A percentile compares a stretch with the other conserved stretches of the same genome.
These are phyloP conservation scores for Ganoderma sinense DNA, from an alignment of 1,284 basidiomycete genomes.

Conservation along the genomic window DNA sequence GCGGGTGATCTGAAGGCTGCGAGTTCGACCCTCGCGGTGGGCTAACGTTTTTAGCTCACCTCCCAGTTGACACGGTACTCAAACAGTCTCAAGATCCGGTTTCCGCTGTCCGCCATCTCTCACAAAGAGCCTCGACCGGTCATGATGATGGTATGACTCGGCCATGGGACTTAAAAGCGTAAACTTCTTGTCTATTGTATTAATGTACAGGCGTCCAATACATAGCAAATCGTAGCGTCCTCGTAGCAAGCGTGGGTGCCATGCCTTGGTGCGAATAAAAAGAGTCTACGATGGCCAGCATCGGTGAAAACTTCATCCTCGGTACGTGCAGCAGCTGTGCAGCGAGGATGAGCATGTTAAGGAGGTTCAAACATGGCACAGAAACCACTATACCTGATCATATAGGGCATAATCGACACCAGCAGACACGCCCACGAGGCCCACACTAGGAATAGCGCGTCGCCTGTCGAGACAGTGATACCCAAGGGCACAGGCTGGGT, in stretches of 20 bases:
- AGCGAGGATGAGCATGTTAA: constrained; percentile 12
- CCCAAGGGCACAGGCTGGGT: constrained; percentile 56
- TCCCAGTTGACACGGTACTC: no score
- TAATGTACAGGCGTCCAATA: constrained; percentile 26
- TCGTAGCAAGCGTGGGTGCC: constrained; percentile 15
- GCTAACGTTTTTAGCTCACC: constrained; percentile 49
- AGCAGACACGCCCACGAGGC: constrained; percentile 71
- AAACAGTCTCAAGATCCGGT: not conserved
- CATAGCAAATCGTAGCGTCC: constrained; percentile 27
- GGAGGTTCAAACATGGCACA: not conserved
- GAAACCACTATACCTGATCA: constrained; percentile 61
- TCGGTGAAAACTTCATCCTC: constrained; percentile 52
- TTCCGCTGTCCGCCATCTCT: no score
- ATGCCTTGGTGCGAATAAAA: constrained; percentile 9
- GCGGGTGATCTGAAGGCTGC: constrained; percentile 78
- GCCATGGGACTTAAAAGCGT: not conserved
- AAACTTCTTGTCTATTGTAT: constrained; percentile 13
- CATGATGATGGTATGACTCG: not conserved
- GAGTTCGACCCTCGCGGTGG: constrained; percentile 93
- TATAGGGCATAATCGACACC: constrained; percentile 72
- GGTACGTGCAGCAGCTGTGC: constrained; percentile 71
- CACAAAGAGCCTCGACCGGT: not conserved
- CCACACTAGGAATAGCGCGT: constrained; percentile 72
- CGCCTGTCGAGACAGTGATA: constrained; percentile 66
- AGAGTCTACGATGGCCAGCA: constrained; percentile 20